These are phyloP conservation scores for Phytophthora crassamura DNA, from an alignment of 352 stramenopile species.

Conservation along the genomic window DNA sequence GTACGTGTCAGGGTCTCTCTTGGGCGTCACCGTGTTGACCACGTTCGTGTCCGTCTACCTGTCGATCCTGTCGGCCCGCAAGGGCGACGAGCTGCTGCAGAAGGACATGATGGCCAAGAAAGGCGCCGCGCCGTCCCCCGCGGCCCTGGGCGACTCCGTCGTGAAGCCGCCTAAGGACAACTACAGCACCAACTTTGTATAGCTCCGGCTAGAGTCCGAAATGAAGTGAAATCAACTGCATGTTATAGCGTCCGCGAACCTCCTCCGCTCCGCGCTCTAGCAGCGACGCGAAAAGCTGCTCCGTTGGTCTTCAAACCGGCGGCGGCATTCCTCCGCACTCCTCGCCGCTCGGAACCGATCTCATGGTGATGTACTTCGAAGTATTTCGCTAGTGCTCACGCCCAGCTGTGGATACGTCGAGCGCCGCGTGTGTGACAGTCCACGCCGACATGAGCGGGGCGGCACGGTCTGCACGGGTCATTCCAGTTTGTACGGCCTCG, in stretches of 20 bases:
- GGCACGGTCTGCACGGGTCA: neutral
- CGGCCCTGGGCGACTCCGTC: constrained; percentile 20
- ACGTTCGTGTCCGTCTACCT: constrained; percentile 30
- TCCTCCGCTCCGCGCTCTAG: neutral
- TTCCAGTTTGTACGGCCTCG: neutral
- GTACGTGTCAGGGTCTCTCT: constrained; percentile 30
- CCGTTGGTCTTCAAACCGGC: no score
- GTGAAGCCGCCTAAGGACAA: constrained; percentile 34
- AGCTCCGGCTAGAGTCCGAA: constrained; percentile 4
- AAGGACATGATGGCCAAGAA: constrained; percentile 25
- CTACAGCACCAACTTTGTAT: constrained; percentile 57
- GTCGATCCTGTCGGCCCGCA: constrained; percentile 21
- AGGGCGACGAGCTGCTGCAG: constrained; percentile 22
- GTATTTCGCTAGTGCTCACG: neutral
- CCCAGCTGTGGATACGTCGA: neutral
- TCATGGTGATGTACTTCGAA: neutral
- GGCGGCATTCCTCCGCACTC: neutral
- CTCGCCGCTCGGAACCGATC: constrained; percentile 14
- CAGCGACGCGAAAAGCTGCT: neutral
- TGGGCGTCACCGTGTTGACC: constrained; percentile 23
- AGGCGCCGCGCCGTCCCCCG: constrained; percentile 21
- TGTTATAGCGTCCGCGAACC: constrained; percentile 7
- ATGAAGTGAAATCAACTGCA: constrained; percentile 16
- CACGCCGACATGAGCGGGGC: neutral
- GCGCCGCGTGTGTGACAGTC: neutral